Evolutionary conservation across 768 basidiomycete species (phyloP), one percentile per base, ranked within the genome.

Genomic region (Tylopilus felleus): DNA sequence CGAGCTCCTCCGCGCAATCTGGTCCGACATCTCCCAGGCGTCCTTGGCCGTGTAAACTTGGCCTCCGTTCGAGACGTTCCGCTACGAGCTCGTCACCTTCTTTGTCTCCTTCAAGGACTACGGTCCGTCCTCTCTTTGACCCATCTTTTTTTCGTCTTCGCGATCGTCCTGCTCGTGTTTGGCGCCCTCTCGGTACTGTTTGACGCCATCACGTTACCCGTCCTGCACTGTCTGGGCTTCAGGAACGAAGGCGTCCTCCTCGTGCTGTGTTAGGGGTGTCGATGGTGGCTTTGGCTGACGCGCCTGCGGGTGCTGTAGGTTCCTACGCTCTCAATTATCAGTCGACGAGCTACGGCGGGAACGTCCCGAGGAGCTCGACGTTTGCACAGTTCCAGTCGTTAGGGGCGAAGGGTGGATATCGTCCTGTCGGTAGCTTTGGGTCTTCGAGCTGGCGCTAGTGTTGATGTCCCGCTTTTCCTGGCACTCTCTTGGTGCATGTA

Each of bases 51-150:
- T 29, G 0, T 67, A 65, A 65, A 62, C 60, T 0, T 67, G 43
- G 19, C 65, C 65, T 0, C 65, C 65, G 4, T 62, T 65, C 27
- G 65, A 67, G 36, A 8, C 54, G 21, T 65, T 65, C 28, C 57
- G 65, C 5, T 51, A 56, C 50, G 63, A 45, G 19, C 41, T 65
- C 3, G 38, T 31, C 0, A 54, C 57, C 0, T 47, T 53, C 39
- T 22, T 60, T 16, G 52, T 60, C 17, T 48, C 13, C 33, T 16
- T 62, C 53, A 23, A 17, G 43, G 51, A 55, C 4, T 62, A 65
- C 16, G 57, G 65, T 65, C 0, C 47, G 51, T 45, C 5, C 9
- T n/a, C 8, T n/a, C n/a, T n/a, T n/a, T n/a, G n/a, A n/a, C n/a
- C n/a, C n/a, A n/a, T 21, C 10, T 33, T 17, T 42, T 13, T n/a